These are phyloP conservation scores for Pseudogymnoascus sp. DNA, from an alignment of 2,329 filamentous ascomycete genomes.

Conservation along the genomic window DNA sequence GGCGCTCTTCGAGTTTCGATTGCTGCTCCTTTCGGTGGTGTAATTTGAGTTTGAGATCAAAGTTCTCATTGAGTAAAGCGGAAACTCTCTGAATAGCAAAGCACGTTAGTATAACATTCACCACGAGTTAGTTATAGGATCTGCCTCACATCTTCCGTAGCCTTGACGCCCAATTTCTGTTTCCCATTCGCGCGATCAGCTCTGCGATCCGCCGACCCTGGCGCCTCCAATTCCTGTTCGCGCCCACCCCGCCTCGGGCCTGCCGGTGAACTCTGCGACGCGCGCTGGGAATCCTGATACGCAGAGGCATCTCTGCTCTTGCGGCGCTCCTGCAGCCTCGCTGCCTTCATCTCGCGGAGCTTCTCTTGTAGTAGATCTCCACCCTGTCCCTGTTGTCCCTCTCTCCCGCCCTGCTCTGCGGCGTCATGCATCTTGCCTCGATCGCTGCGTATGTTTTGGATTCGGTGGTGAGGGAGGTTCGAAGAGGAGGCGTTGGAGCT, in stretches of 20 bases:
- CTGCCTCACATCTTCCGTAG: conserved; percentile 55
- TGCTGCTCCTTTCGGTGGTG: conserved; percentile 62
- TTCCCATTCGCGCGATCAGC: conserved; percentile 24
- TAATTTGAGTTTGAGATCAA: conserved; percentile 66
- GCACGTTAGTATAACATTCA: conserved; percentile 9
- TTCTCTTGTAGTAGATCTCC: conserved; percentile 26
- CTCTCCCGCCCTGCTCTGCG: neutral
- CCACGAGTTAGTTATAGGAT: conserved; percentile 5
- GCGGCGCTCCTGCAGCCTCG: conserved; percentile 20
- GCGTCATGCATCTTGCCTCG: conserved; percentile 1
- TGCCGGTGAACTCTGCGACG: conserved; percentile 26
- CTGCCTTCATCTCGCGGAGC: conserved; percentile 28
- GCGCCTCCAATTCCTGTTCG: conserved; percentile 22
- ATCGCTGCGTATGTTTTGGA: conserved; percentile 4
- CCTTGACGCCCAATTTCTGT: conserved; percentile 54
- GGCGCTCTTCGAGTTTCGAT: conserved; percentile 47
- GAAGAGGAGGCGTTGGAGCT: conserved; percentile 1
- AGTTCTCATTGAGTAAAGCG: conserved; percentile 66
- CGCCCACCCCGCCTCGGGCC: conserved; percentile 14
- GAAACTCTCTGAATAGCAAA: conserved; percentile 47
- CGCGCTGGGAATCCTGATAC: conserved; percentile 15
- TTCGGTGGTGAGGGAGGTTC: conserved; percentile 8
- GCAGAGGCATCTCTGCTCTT: conserved; percentile 22
- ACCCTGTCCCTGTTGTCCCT: neutral
- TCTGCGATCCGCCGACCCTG: conserved; percentile 23